Conservation (phyloP, 345 rosid species). For the Eucalyptus polybractea region DNA sequence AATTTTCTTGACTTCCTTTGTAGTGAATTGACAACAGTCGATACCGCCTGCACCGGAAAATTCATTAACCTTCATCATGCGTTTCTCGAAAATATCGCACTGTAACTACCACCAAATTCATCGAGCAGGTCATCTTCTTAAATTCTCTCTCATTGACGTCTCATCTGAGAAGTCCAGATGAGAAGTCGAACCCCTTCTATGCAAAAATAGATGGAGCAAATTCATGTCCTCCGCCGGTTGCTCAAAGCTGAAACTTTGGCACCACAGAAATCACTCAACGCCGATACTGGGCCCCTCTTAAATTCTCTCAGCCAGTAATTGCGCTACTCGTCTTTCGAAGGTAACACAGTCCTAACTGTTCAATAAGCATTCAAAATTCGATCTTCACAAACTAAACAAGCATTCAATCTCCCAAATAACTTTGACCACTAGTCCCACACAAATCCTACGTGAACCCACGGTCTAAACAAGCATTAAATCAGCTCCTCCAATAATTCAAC, state of each 20-base stretch:
- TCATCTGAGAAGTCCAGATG: neutral
- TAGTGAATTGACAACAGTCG: neutral
- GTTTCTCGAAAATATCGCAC: neutral
- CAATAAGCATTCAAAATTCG: neutral
- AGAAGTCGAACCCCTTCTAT: neutral
- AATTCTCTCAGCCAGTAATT: neutral
- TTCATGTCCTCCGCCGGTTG: neutral
- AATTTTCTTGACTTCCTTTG: neutral
- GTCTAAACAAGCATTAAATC: neutral
- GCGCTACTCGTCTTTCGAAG: neutral
- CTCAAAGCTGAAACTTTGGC: neutral
- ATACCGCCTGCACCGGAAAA: fast-evolving
- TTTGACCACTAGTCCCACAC: neutral
- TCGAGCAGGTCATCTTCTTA: neutral
- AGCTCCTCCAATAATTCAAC: neutral
- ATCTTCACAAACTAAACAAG: neutral
- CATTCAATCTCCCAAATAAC: neutral
- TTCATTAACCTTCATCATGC: neutral
- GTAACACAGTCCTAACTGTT: neutral
- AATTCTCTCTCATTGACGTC: neutral
- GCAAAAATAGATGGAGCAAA: neutral
- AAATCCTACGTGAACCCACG: neutral
- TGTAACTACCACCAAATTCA: neutral
- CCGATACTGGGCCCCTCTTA: neutral
- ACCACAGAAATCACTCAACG: neutral